phyloP scores from a whole-genome alignment of 2,329 filamentous ascomycete genomes.

The Penicillium sp. region DNA sequence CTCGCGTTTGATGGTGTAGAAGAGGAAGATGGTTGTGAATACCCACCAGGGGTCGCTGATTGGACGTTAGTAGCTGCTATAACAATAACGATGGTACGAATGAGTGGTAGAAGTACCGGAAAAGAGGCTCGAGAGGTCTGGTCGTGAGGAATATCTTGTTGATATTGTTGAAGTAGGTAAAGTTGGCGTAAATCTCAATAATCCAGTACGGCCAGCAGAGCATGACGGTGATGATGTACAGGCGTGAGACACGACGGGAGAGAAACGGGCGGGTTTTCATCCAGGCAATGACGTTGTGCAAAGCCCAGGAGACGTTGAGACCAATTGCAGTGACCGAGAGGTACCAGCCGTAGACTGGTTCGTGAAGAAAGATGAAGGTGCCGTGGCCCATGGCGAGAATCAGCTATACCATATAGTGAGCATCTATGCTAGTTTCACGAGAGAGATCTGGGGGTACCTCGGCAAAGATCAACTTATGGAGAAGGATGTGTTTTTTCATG shows the following conservation, averaged over 20 bases:
- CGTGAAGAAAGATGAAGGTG: slow-evolving; percentile 54
- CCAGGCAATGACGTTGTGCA: slow-evolving; percentile 64
- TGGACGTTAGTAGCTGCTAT: neutral
- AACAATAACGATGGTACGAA: neutral
- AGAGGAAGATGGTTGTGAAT: slow-evolving; percentile 54
- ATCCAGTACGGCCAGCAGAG: slow-evolving; percentile 60
- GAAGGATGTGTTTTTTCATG: slow-evolving; percentile 44
- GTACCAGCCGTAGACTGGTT: slow-evolving; percentile 58
- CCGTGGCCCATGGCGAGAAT: slow-evolving; percentile 54
- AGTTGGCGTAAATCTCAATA: slow-evolving; percentile 60
- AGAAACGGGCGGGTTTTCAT: slow-evolving; percentile 61
- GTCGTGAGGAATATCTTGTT: slow-evolving; percentile 51
- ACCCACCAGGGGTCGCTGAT: slow-evolving; percentile 62
- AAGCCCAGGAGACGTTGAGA: slow-evolving; percentile 57
- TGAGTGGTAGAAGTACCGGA: slow-evolving; percentile 39
- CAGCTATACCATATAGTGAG: slow-evolving; percentile 36
- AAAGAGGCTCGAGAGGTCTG: slow-evolving; percentile 55
- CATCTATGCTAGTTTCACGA: no score
- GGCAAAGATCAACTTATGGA: slow-evolving; percentile 48
- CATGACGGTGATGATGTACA: slow-evolving; percentile 56
- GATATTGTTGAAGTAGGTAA: slow-evolving; percentile 56
- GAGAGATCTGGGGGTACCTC: slow-evolving; percentile 38
- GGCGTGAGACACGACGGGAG: slow-evolving; percentile 43
- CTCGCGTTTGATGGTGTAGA: slow-evolving; percentile 58
- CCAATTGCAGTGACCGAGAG: slow-evolving; percentile 55